A percentile compares a stretch with the other conserved stretches of the same genome.
Evolutionary conservation across 768 basidiomycete genomes (phyloP).

Genomic region (Naematelia aurantialba): DNA sequence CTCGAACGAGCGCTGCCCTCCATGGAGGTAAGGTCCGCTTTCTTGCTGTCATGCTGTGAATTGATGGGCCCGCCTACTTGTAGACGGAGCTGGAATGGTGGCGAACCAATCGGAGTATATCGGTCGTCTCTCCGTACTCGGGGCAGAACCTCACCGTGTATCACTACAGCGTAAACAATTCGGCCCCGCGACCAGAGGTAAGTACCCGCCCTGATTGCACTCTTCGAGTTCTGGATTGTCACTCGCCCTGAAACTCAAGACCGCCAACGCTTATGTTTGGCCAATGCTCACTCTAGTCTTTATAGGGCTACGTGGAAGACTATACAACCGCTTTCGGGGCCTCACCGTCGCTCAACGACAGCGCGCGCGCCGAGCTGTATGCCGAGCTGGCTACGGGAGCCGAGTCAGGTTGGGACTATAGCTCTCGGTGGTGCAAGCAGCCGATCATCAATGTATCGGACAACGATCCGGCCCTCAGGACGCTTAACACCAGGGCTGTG

Average conservation of each 20-base stretch:
- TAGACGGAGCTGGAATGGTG: constrained; percentile 83
- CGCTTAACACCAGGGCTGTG: constrained; percentile 66
- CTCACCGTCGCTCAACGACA: constrained; percentile 59
- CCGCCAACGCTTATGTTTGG: too few relatives aligned
- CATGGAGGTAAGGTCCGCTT: constrained; percentile 59
- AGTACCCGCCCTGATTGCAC: constrained; percentile 10
- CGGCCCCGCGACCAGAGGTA: constrained; percentile 81
- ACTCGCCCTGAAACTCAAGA: too few relatives aligned
- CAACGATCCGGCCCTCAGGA: constrained; percentile 61
- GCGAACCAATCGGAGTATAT: constrained; percentile 63
- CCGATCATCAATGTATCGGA: constrained; percentile 53
- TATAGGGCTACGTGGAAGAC: constrained; percentile 57
- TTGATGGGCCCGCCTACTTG: not conserved
- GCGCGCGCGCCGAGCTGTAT: constrained; percentile 65
- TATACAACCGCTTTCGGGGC: constrained; percentile 69
- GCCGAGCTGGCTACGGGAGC: constrained; percentile 83
- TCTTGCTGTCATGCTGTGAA: constrained; percentile 12
- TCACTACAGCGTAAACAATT: constrained; percentile 66
- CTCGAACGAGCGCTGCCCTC: constrained; percentile 75
- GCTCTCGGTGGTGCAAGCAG: constrained; percentile 51
- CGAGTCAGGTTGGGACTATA: constrained; percentile 60
- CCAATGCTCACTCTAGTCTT: not conserved
- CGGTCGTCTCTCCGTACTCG: constrained; percentile 45
- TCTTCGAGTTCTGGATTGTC: too few relatives aligned
- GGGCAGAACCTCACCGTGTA: constrained; percentile 61